phyloP scores from a whole-genome alignment of 2,329 filamentous ascomycete species.

The Emmonsiellopsis sp. region DNA sequence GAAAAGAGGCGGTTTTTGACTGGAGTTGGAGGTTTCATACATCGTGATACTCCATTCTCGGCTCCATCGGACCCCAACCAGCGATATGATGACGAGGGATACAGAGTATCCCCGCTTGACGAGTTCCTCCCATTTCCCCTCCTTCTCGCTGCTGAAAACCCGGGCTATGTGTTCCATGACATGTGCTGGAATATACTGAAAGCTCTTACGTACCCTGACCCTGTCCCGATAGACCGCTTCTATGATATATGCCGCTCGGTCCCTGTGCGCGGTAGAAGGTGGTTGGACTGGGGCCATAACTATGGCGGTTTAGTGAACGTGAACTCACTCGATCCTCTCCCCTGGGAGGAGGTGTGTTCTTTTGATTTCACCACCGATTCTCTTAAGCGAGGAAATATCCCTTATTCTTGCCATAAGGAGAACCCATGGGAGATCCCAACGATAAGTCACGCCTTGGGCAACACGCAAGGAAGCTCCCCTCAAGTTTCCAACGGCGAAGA shows the following conservation, averaged over 20 bases:
- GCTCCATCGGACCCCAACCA: slow-evolving; percentile 6
- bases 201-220: slow-evolving; percentile 7
- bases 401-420: slow-evolving; percentile 3
- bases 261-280: slow-evolving; percentile 6
- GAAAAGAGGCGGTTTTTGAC: slow-evolving; percentile 12
- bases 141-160: neutral
- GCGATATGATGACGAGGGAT: slow-evolving; percentile 8
- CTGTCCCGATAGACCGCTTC: slow-evolving; percentile 11
- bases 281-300: slow-evolving; percentile 12
- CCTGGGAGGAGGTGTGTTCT: slow-evolving; percentile 11
- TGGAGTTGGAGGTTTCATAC: slow-evolving; percentile 8
- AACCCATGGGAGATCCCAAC: slow-evolving; percentile 9
- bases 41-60: slow-evolving; percentile 1
- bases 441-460: slow-evolving; percentile 4
- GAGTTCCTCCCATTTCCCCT: slow-evolving; percentile 8
- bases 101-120: slow-evolving; percentile 7
- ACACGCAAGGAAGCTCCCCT: slow-evolving; percentile 1
- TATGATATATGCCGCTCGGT: slow-evolving; percentile 15
- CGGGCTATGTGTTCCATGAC: slow-evolving; percentile 15
- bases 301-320: slow-evolving; percentile 11
- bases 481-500: neutral
- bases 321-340: slow-evolving; percentile 2
- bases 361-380: slow-evolving; percentile 3
- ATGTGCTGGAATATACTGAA: slow-evolving; percentile 14
- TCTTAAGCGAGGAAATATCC: slow-evolving; percentile 3